Evolutionary conservation across 352 stramenopile species (phyloP), one percentile per base, ranked within the genome.

Genomic region (Aphanomyces cochlioides): DNA sequence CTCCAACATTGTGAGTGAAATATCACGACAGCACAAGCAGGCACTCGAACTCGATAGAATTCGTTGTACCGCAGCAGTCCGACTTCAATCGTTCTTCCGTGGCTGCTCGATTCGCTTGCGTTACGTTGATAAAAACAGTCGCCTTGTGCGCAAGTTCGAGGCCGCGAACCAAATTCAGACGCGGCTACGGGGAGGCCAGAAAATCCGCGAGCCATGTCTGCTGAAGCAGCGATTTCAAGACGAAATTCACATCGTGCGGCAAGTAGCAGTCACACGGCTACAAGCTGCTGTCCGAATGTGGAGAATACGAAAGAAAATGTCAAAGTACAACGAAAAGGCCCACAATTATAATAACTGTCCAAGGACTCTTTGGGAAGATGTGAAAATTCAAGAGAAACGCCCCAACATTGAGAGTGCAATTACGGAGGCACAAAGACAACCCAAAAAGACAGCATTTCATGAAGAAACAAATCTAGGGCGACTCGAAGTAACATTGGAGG

Each of bases 221-320:
- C 17, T 40, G 37, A 63, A 19, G 47, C n/a, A 38, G 66, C 47
- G 39, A 3, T 21, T 65, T 4, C 15, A 37, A 19, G 43, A 60
- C 8, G 74, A 78, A 28, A 13, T 63, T 3, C 12, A 57, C 12
- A 50, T 72, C 8, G 39, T 78, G 28, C 28, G 67, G 4, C 50
- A 53, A 13, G 59, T 60, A 0, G 72, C 70, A 1, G 74, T 71
- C 37, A 58, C 64, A 5, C 70, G 67, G 1, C 69, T 78, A 3
- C 74, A 78, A 37, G 66, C 56, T 5, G 15, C 47, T 4, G 41
- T 43, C 70, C n/a, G 59, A 57, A 4, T 17, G 68, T 17, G 57
- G 19, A 1, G 8, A 61, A 37, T 13, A 12, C 39, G 8, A 37
- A 61, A 12, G 6, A 61, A 61, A 37, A 37, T 39, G 54, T 28